Conservation (phyloP, 2,329 filamentous ascomycete species). For the Rachicladosporium sp. region DNA sequence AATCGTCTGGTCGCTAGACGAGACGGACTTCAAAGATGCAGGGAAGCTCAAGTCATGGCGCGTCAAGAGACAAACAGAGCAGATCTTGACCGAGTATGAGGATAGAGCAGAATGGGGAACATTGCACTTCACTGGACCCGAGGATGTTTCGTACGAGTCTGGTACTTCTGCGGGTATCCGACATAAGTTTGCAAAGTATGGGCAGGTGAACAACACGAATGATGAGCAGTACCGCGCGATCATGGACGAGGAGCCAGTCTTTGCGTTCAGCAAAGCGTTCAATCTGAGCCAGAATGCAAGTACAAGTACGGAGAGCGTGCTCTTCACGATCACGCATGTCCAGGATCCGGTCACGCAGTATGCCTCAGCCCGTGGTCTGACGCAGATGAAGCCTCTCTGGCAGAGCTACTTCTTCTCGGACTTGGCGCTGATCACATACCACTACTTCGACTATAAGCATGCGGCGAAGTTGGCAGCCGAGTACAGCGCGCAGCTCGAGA, state of each 20-base stretch:
- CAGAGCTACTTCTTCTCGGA: constrained; percentile 56
- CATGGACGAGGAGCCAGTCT: constrained; percentile 68
- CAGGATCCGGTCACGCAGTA: constrained; percentile 72
- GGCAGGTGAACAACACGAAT: constrained; percentile 52
- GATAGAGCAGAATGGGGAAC: constrained; percentile 79
- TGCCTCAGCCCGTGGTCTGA: constrained; percentile 62
- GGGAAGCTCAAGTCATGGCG: constrained; percentile 52
- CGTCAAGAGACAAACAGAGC: constrained; percentile 46
- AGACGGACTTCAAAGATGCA: constrained; percentile 25
- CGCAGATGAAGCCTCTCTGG: constrained; percentile 66
- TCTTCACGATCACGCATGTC: constrained; percentile 65
- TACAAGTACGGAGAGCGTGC: constrained; percentile 35
- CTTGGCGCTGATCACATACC: constrained; percentile 56
- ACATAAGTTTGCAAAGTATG: constrained; percentile 55
- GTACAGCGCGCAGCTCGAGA: constrained; percentile 58
- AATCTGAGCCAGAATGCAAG: constrained; percentile 19
- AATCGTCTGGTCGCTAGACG: constrained; percentile 55
- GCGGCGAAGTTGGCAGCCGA: constrained; percentile 54
- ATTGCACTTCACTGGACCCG: constrained; percentile 62
- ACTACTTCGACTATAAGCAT: constrained; percentile 66
- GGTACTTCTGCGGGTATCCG: constrained; percentile 56
- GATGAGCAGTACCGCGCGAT: constrained; percentile 57
- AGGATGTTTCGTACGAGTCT: constrained; percentile 54
- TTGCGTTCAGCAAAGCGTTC: constrained; percentile 48
- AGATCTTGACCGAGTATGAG: constrained; percentile 59